Base-by-base conservation (phyloP, 2,329 filamentous ascomycete species). In the Ophiostoma ulmi region DNA sequence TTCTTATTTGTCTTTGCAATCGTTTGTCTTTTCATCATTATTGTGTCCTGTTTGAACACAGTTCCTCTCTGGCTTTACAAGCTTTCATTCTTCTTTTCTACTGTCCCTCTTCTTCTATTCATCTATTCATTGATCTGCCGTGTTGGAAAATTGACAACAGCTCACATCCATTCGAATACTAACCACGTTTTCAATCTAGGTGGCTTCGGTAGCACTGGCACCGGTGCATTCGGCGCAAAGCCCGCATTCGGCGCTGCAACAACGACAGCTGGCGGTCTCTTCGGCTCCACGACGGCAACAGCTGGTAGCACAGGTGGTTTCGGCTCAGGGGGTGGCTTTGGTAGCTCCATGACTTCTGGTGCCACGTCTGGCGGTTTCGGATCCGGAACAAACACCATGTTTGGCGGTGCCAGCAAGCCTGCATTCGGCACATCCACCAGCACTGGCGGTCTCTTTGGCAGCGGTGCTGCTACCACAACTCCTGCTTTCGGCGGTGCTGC, bases 241-340 rank as follows among this genome's bases (percentile, higher is more conserved):
- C 83, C 87, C 58, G 81, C 85, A 13, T 87, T 88, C 75, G 86
- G 86, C 66, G 77, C 82, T n/a, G 75, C 79, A 14, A 75, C 79
- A 10, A 77, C 78, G 41, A 79, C 81, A 20, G 78, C 77, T 39
- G 80, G 81, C n/a, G 80, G 83, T 52, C 77, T 86, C 14, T 86
- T 86, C 69, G 84, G 78, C 44, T 75, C 80, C 13, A 79, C 77
- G 35, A 79, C 78, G 61, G 79, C 79, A 65, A 81, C 79, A 20
- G 78, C 78, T 14, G 76, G 78, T 17, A 76, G 78, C n/a, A 76
- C 78, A 8, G 77, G 78, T 8, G 77, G 78, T 10, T 79, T 79
- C 67, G 79, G 79, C 6, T 13, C 63, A 38, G 80, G 81, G 69
- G 81, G 82, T 41, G 81, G 81, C 0, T 85, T 86, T 70, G 79